Evolutionary conservation across 352 stramenopile genomes (phyloP).

Genomic region (Pythium periplocum): DNA sequence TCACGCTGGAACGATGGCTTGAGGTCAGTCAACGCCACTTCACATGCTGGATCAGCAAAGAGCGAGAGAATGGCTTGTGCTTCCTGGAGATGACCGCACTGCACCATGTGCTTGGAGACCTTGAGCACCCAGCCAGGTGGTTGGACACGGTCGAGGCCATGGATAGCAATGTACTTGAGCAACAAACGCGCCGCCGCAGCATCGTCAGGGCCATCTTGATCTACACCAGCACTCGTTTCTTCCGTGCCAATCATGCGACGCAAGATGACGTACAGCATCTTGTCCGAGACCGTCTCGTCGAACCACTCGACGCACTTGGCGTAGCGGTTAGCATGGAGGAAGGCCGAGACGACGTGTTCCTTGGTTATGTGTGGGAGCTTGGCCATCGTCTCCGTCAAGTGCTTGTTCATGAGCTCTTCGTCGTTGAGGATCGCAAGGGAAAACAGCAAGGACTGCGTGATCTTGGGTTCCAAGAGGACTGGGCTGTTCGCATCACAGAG

Average conservation of each 20-base stretch:
- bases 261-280: conserved; percentile 32
- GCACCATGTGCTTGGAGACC: conserved; percentile 40
- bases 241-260: conserved; percentile 28
- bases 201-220: conserved; percentile 20
- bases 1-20: conserved; percentile 56
- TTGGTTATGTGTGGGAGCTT: conserved; percentile 39
- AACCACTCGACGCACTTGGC: conserved; percentile 48
- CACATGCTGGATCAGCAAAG: conserved; percentile 29
- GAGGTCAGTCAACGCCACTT: conserved; percentile 45
- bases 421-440: conserved; percentile 59
- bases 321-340: conserved; percentile 27
- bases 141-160: conserved; percentile 30
- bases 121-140: conserved; percentile 37
- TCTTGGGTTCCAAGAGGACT: conserved; percentile 35
- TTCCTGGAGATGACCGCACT: conserved; percentile 35
- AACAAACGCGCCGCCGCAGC: conserved; percentile 38
- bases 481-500: conserved; percentile 16
- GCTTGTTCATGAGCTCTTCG: conserved; percentile 21
- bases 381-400: conserved; percentile 22
- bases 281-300: conserved; percentile 24
- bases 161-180: conserved; percentile 50
- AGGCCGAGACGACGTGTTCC: conserved; percentile 32
- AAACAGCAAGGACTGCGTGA: conserved; percentile 54
- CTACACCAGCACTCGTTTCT: background rate
- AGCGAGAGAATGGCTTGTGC: conserved; percentile 47